Evolutionary conservation across 1,139 yeast genomes (phyloP), one percentile per base, ranked within the genome.

Genomic region (Geotrichum carabidarum): DNA sequence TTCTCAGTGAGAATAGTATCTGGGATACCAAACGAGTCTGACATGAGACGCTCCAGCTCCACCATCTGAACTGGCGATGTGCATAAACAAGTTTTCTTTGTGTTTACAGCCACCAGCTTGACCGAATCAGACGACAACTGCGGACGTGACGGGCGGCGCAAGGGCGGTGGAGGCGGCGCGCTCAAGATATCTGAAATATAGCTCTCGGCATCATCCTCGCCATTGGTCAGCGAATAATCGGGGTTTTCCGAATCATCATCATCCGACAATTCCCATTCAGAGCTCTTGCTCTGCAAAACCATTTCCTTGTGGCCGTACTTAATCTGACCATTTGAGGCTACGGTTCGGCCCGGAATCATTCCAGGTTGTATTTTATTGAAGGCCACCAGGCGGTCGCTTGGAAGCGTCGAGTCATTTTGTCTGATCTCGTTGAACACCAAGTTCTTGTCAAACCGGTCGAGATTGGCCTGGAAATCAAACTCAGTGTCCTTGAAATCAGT

Each of bases 391-490:
- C 96, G 75, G 48, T 81, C 77, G 17, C 76, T 74, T 1, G 86
- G 83, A 50, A 77, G 81, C 27, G 82, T 75, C 14, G 75, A 76
- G 65, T 89, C 96, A 54, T 75, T 73, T 60, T 77, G 78, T 51
- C 83, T 82, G 65, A 90, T 79, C 65, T 87, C 89, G 55, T 85
- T 86, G 68, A 91, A 86, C 6, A 90, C 93, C 7, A 84, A 76
- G 58, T 78, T 75, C 68, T 91, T 91, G 69, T 91, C 95, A 66
- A 91, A 91, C 76, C 84, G 81, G 32, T 86, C 84, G 61, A 90
- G 76, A 65, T 86, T 88, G 9, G 90, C 85, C 57, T 82, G 88
- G 69, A 91, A 91, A 68, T 91, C 97, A 71, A 91, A 91, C 60
- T 90, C 97, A 7, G 65, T 61, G 54, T 64, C 63, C 40, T 63